A percentile compares a stretch with the other conserved stretches of the same genome.
These are phyloP conservation scores for Scutellaria baicalensis DNA, from an alignment of 257 asterid genomes.

Conservation along the genomic window DNA sequence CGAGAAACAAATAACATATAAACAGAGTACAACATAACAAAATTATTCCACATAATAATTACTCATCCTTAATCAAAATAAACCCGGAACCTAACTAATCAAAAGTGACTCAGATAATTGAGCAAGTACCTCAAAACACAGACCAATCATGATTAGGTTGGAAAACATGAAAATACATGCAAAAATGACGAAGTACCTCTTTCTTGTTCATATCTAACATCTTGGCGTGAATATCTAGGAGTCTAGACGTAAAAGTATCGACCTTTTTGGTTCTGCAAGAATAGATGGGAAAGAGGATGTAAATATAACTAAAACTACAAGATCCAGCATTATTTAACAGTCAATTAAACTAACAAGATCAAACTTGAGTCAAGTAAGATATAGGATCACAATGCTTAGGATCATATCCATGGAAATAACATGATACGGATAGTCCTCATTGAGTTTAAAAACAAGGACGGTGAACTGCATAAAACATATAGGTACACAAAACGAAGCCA, in stretches of 20 bases:
- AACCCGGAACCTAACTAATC: not conserved
- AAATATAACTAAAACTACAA: not conserved
- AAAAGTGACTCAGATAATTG: not conserved
- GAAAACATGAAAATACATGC: not conserved
- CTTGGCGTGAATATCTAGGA: constrained; percentile 54
- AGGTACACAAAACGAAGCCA: not conserved
- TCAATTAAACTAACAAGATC: not conserved
- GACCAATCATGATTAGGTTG: not conserved
- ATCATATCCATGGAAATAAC: not conserved
- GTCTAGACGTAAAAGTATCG: constrained; percentile 52
- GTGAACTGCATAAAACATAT: not conserved
- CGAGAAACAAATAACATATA: not conserved
- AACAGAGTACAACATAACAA: not conserved
- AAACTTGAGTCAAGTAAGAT: not conserved
- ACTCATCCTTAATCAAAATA: not conserved
- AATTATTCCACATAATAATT: not conserved
- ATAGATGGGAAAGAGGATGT: not conserved
- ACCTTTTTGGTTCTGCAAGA: constrained; percentile 45
- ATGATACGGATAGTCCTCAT: not conserved
- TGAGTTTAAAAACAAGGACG: not conserved
- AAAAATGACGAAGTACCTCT: constrained; percentile 42
- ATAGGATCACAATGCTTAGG: not conserved
- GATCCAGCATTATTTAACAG: not conserved
- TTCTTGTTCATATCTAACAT: constrained; percentile 46
- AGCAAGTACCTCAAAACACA: not conserved